phyloP scores from a whole-genome alignment of 768 basidiomycete species.

The Psilocybe tampanensis region DNA sequence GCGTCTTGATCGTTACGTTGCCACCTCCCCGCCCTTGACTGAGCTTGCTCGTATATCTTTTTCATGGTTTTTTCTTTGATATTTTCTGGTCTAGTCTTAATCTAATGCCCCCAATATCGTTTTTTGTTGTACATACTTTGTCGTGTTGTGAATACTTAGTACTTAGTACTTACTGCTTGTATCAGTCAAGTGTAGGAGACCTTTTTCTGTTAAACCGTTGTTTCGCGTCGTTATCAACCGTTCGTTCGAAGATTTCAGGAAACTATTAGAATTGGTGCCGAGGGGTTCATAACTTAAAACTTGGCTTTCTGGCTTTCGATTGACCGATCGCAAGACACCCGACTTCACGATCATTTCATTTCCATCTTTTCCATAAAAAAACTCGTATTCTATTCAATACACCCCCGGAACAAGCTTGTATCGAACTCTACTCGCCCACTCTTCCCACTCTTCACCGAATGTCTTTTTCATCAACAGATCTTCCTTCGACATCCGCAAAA shows the following conservation, averaged over 20 bases:
- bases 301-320: no score
- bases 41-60: neutral
- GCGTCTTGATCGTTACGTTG: slow-evolving; percentile 62
- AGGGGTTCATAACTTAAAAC: no score
- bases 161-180: no score
- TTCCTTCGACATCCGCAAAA: slow-evolving; percentile 46
- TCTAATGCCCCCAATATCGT: neutral
- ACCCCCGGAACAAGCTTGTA: slow-evolving; percentile 52
- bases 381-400: slow-evolving; percentile 29
- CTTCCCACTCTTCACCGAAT: slow-evolving; percentile 45
- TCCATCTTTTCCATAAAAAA: no score
- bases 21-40: slow-evolving; percentile 14
- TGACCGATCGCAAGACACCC: no score
- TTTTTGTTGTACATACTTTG: neutral
- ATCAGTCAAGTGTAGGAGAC: no score
- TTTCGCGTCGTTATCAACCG: no score
- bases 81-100: neutral
- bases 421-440: slow-evolving; percentile 46
- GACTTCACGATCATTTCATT: no score
- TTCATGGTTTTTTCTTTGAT: neutral
- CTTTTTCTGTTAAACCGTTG: no score
- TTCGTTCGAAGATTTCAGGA: no score
- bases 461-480: slow-evolving; percentile 41
- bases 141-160: no score
- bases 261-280: no score